Evolutionary conservation across 2,329 filamentous ascomycete genomes (phyloP), one percentile per base, ranked within the genome.

Genomic region (Cladosporium austrohemisphaericum): DNA sequence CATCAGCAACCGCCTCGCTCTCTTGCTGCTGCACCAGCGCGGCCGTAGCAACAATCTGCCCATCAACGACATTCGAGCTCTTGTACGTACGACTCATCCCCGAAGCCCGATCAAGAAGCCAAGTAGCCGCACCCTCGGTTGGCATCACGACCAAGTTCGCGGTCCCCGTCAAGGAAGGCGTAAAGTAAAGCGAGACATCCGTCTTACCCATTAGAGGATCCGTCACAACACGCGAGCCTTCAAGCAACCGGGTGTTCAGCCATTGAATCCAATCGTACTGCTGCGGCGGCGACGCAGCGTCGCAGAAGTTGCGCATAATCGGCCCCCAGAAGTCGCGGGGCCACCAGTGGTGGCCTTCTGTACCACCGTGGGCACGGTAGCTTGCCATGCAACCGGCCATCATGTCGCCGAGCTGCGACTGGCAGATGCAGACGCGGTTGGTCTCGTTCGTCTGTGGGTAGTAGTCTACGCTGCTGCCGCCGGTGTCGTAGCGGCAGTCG

Each of bases 261-360:
- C n/a, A n/a, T n/a, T n/a, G n/a, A n/a, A n/a, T n/a, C n/a, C n/a
- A n/a, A n/a, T n/a, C n/a, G n/a, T n/a, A n/a, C n/a, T n/a, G n/a
- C 2, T 57, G 57, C 6, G 60, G 59, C 8, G 57, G 61, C 10
- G 55, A 52, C 8, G 52, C 55, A 2, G 54, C 60, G 3, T 56
- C 59, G 54, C 60, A 63, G 41, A 62, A 63, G 1, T 52, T 35
- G 3, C 51, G 52, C 31, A 53, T 56, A 2, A 56, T 26, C n/a
- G 50, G 55, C 9, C 41, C 18, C n/a, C 60, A 19, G 22, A 35
- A 6, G n/a, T 37, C 40, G 2, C 38, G 16, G 7, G 18, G 38
- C 16, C 40, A 31, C 23, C 22, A 28, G 4, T 38, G 20, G 7
- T 50, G 33, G 13, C 20, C 35, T 6, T 31, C 11, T n/a, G 29